Evolutionary conservation across 2,329 filamentous ascomycete species (phyloP), one percentile per base, ranked within the genome.

Genomic region (Fusarium protoensiforme): DNA sequence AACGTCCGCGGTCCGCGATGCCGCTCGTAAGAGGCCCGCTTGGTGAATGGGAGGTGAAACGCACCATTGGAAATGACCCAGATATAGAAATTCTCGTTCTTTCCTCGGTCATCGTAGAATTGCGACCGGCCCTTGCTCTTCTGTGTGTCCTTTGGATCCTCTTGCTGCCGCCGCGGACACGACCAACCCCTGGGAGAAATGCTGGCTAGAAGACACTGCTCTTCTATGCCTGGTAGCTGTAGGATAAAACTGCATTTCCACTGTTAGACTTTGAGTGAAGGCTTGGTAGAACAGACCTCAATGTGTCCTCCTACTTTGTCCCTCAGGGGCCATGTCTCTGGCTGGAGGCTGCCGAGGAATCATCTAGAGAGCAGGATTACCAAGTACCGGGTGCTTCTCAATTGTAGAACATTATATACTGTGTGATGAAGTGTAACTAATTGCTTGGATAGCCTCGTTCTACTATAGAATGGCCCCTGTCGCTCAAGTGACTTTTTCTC

Each of bases 341-440:
- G 9, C 38, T 20, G 18, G 38, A 41, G 38, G 38, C n/a, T 20
- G n/a, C 5, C 5, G n/a, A 18, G 43, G 43, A 48, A 27, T 18
- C 22, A 8, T 7, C 24, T 11, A 3, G 46, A 13, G 46, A 24
- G 10, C 46, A 51, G n/a, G 46, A n/a, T 29, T 3, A 18, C 13
- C 14, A 18, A 29, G 22, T 13, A 29, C 16, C 0, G 5, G 14
- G 16, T 18, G 24, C 24, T 11, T 5, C 5, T 6, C 1, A n/a
- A 29, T n/a, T n/a, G 6, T 2, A n/a, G 6, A 5, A 1, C 5
- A 13, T n/a, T 1, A 27, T 4, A 1, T n/a, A 13, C 0, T 7
- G 27, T 29, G 18, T 1, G 18, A 5, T 7, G 3, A 46, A 11
- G 14, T 46, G 22, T 27, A 7, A 2, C 5, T 10, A 4, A 27